Base-by-base conservation (phyloP, 352 stramenopile species). In the Poterioochromonas sp. region DNA sequence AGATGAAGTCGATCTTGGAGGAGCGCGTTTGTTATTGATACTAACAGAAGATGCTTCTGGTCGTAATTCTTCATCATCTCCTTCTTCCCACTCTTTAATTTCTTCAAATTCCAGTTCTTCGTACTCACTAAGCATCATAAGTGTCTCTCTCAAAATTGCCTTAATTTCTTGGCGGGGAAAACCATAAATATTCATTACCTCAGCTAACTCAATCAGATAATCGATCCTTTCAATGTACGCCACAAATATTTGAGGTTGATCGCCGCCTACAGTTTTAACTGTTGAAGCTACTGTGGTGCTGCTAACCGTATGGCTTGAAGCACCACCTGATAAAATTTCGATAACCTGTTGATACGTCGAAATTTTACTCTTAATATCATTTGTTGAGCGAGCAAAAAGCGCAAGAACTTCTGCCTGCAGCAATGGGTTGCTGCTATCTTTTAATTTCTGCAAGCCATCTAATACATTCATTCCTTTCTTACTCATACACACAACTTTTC, bases 401-500 rank as follows among this genome's bases (percentile, higher is more conserved):
- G n/a, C 20, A 15, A 47, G 32, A 5, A 73, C 63, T 29, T 8
- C 2, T 29, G 63, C 63, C 32, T 73, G 63, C 29, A 47, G 63
- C 15, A 29, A 5, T 12, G 63, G 63, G 63, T 73, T 29, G 29
- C 29, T 64, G 47, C 47, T 58, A n/a, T 73, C 63, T 29, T 73
- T 73, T 15, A 73, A 29, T 32, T 73, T 11, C 37, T 73, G 63
- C 12, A 73, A 12, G 18, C 63, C 63, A 49, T 73, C 63, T 26
- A 47, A 29, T 12, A 44, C 20, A 15, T 47, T 40, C 18, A 20
- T 22, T 43, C 63, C 63, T 32, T 20, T 8, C 40, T 44, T 40
- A 29, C 63, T 73, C 63, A 73, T 73, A 5, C 29, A 40, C 2
- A 73, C 40, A 22, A 73, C 63, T 22, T 29, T 11, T 29, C 8